A percentile compares a stretch with the other conserved stretches of the same genome.
phyloP scores from a whole-genome alignment of 2,329 filamentous ascomycete genomes.

The Fusarium anthophilum region DNA sequence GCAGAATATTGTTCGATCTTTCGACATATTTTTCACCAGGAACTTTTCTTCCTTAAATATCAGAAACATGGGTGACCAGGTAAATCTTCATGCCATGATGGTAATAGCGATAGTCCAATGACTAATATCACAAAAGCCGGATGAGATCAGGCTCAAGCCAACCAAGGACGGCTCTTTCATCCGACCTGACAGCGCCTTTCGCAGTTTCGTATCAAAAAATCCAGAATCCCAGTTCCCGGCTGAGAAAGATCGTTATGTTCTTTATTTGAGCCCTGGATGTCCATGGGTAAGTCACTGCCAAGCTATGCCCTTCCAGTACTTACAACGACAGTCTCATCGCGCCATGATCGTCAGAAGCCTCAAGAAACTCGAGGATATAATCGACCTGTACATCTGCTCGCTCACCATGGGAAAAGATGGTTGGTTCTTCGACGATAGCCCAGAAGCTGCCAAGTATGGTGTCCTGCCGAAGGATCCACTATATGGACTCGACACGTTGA shows the following conservation, averaged over 20 bases:
- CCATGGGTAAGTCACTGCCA: conserved; percentile 63
- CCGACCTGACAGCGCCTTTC: conserved; percentile 63
- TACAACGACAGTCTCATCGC: conserved; percentile 68
- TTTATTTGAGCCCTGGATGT: conserved; percentile 69
- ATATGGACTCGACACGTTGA: conserved; percentile 72
- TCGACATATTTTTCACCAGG: fast-evolving
- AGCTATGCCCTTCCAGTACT: fast-evolving
- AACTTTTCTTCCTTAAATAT: fast-evolving
- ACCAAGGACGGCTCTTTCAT: conserved; percentile 59
- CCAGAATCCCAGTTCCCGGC: conserved; percentile 63
- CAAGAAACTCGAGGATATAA: conserved; percentile 76
- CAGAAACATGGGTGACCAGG: conserved; percentile 1
- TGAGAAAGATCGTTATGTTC: conserved; percentile 67
- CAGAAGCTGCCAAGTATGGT: conserved; percentile 46
- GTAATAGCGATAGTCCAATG: fast-evolving
- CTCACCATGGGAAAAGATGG: conserved; percentile 69
- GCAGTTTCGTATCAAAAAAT: conserved; percentile 63
- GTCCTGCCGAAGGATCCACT: conserved; percentile 65
- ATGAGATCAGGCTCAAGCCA: conserved; percentile 8
- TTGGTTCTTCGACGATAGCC: conserved; percentile 61
- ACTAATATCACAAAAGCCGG: background rate
- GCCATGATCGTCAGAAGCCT: conserved; percentile 77
- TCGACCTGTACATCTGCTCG: conserved; percentile 74
- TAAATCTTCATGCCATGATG: background rate
- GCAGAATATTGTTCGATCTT: fast-evolving